Evolutionary conservation across 495 filamentous ascomycete species (phyloP).

Genomic region (Parachaetomium inaequale): DNA sequence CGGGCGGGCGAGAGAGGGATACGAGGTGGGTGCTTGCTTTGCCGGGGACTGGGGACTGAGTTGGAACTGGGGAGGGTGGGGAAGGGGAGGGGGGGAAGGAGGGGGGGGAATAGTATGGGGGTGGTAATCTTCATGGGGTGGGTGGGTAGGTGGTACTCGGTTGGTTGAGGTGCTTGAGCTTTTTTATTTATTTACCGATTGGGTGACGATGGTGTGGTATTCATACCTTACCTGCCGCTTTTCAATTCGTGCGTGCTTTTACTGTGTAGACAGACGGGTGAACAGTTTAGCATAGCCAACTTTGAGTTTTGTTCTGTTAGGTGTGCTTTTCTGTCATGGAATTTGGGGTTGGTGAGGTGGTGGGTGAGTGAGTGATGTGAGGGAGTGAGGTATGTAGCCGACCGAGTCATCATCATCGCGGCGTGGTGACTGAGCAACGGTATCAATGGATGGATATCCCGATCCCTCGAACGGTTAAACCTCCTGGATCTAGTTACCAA

Average conservation of each 20-base stretch:
- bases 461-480: background rate
- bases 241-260: too few species aligned
- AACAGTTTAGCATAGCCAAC: constrained; percentile 1
- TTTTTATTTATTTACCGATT: background rate
- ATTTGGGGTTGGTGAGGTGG: too few species aligned
- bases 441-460: background rate
- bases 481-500: background rate
- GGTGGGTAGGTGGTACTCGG: background rate
- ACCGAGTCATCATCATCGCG: background rate
- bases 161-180: background rate
- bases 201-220: too few species aligned
- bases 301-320: background rate
- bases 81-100: background rate
- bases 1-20: background rate
- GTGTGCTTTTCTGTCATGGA: too few species aligned
- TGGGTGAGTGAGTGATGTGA: too few species aligned
- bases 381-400: too few species aligned
- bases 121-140: background rate
- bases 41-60: background rate
- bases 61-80: background rate
- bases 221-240: too few species aligned
- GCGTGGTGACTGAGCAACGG: too few species aligned
- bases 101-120: background rate
- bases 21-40: background rate
- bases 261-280: too few species aligned